phyloP scores from a whole-genome alignment of 2,329 filamentous ascomycete genomes.

The Epichloe brachyelytri region DNA sequence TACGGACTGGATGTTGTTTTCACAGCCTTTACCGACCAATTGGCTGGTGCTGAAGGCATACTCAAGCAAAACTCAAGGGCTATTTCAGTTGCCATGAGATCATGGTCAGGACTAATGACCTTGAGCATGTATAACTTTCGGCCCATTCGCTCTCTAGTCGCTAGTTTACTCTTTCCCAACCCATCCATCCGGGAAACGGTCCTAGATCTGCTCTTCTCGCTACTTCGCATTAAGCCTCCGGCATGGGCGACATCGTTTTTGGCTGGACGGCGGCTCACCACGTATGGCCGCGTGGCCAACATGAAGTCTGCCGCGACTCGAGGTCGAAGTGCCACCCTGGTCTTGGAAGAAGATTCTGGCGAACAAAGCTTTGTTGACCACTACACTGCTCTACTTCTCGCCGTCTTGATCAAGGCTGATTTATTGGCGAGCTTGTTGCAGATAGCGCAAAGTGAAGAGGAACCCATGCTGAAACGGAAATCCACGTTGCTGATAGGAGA shows the following conservation, averaged over 20 bases:
- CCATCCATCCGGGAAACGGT: constrained; percentile 57
- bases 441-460: constrained; percentile 56
- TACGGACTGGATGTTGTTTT: constrained; percentile 84
- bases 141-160: constrained; percentile 65
- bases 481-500: constrained; percentile 85
- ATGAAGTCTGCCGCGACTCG: constrained; percentile 50
- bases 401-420: constrained; percentile 71
- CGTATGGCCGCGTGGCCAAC: constrained; percentile 87
- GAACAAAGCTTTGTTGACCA: constrained; percentile 85
- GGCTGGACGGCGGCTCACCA: constrained; percentile 82
- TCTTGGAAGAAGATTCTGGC: constrained; percentile 52
- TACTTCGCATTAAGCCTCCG: constrained; percentile 79
- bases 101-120: constrained; percentile 84
- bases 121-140: constrained; percentile 81
- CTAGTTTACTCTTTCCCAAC: constrained; percentile 47
- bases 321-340: constrained; percentile 34
- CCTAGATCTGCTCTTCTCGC: constrained; percentile 70
- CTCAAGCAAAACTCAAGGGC: constrained; percentile 83
- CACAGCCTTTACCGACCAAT: constrained; percentile 81
- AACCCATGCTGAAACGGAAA: constrained; percentile 66
- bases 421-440: constrained; percentile 50
- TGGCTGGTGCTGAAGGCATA: constrained; percentile 43
- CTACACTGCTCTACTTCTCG: constrained; percentile 79
- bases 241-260: constrained; percentile 92
- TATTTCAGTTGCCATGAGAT: constrained; percentile 82